Evolutionary conservation across 768 basidiomycete genomes (phyloP), one percentile per base, ranked within the genome.

Genomic region (Nevesoporus exiguus): DNA sequence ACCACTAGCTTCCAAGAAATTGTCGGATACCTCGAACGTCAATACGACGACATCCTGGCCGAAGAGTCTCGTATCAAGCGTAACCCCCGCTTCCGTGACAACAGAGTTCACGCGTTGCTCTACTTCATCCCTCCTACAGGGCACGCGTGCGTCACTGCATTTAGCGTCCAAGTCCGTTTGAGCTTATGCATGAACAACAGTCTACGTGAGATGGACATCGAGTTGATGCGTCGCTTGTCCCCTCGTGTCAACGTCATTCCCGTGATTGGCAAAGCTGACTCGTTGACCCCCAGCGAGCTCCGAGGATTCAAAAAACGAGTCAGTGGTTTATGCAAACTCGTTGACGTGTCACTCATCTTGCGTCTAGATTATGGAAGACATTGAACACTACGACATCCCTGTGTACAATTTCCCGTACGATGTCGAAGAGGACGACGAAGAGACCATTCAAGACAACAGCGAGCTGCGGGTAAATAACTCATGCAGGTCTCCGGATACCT

Each of bases 351-450:
- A 52, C 54, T 61, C 10, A 61, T n/a, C 14, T 5, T 21, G 9
- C 43, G 3, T 33, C 1, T 61, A 97, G 94, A 86, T 99, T 65
- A 99, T 98, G 96, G 96, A 99, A 73, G 97, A 99, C 69, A 99
- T 99, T 62, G 96, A 98, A 66, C 83, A 98, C 77, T 98, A 98
- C 66, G 88, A 89, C 60, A 98, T 99, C 62, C 97, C 97, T 5
- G 88, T 98, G 37, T 98, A 98, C 80, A 98, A 98, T 77, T 99
- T 99, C 81, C 97, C 97, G 0, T 99, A 98, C 70, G 97, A 98
- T 62, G 87, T 96, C 7, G 97, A 99, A 71, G 97, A 99, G 72
- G 97, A 99, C 67, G 97, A 99, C 67, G 95, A 98, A 66, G 97
- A 98, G 66, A 99, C 97, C 4, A 92, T 99, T 55, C 86, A 88